Conservation (phyloP, 345 rosid species). For the Brassica nigra region DNA sequence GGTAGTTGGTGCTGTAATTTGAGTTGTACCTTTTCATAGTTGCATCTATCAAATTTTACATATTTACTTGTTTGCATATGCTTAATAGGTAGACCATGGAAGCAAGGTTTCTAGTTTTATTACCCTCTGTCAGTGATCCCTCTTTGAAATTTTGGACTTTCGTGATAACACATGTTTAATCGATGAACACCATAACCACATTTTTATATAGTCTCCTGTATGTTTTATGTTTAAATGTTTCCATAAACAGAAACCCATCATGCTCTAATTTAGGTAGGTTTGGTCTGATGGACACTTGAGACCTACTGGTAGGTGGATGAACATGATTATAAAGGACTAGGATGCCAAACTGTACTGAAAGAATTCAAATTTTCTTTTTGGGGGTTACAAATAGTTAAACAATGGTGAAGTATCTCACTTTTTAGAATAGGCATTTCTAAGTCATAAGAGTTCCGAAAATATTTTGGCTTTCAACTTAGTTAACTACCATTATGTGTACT, state of each 20-base stretch:
- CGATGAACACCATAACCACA: constrained; percentile 5
- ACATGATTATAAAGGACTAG: constrained; percentile 25
- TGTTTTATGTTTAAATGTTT: constrained; percentile 10
- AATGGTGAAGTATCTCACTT: constrained; percentile 19
- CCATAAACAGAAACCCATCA: constrained; percentile 46
- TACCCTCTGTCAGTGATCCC: constrained; percentile 8
- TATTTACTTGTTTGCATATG: neutral
- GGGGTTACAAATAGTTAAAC: constrained; percentile 27
- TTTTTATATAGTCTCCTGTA: constrained; percentile 1
- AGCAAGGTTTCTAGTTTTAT: constrained; percentile 15
- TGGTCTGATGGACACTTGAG: constrained; percentile 42
- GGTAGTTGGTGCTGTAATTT: constrained; percentile 12
- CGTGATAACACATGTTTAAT: constrained; percentile 6
- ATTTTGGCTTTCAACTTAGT: constrained; percentile 18
- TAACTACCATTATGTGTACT: constrained; percentile 5
- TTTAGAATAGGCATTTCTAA: constrained; percentile 15
- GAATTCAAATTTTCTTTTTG: neutral
- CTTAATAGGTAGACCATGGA: constrained; percentile 10
- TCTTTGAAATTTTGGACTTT: constrained; percentile 6
- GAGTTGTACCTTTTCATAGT: constrained; percentile 24
- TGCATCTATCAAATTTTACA: neutral
- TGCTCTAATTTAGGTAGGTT: constrained; percentile 42
- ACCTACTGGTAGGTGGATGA: constrained; percentile 40
- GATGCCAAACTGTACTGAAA: constrained; percentile 19
- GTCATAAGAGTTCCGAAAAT: constrained; percentile 18